phyloP scores from a whole-genome alignment of 2,329 filamentous ascomycete genomes.

The Phialocephala sp. region DNA sequence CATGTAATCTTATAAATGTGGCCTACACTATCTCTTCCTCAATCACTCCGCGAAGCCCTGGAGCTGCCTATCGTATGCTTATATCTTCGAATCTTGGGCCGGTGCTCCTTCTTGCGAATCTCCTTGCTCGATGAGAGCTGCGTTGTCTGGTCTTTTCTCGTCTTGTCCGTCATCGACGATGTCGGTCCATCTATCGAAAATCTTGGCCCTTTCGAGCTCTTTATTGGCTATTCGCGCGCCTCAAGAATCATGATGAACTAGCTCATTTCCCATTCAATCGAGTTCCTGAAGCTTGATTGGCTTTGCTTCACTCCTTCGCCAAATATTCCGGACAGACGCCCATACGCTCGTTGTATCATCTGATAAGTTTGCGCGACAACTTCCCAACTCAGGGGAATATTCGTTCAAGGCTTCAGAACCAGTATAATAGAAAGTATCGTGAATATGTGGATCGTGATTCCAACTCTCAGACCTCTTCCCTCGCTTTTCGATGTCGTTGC shows the following conservation, averaged over 20 bases:
- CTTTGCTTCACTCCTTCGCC: not conserved
- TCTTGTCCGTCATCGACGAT: not conserved
- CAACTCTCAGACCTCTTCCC: not conserved
- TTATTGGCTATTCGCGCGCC: not conserved
- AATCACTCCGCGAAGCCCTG: not conserved
- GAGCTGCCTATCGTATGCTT: not conserved
- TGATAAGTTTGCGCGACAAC: too few relatives aligned
- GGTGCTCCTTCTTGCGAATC: not conserved
- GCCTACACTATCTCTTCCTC: not conserved
- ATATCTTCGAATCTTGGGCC: not conserved
- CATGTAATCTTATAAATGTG: not conserved
- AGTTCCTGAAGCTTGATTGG: not conserved
- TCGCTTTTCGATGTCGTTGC: not conserved
- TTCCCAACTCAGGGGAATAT: not conserved
- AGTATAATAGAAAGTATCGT: not conserved
- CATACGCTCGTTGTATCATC: too few relatives aligned
- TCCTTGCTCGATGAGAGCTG: not conserved
- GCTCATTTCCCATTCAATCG: not conserved
- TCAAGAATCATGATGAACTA: not conserved
- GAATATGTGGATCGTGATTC: not conserved
- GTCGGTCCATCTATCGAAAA: too few relatives aligned
- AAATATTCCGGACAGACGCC: not conserved
- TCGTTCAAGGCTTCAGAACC: not conserved
- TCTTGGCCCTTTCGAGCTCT: not conserved
- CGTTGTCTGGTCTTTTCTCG: not conserved